Evolutionary conservation across 768 basidiomycete species (phyloP).

Genomic region (Ramaria rubella): DNA sequence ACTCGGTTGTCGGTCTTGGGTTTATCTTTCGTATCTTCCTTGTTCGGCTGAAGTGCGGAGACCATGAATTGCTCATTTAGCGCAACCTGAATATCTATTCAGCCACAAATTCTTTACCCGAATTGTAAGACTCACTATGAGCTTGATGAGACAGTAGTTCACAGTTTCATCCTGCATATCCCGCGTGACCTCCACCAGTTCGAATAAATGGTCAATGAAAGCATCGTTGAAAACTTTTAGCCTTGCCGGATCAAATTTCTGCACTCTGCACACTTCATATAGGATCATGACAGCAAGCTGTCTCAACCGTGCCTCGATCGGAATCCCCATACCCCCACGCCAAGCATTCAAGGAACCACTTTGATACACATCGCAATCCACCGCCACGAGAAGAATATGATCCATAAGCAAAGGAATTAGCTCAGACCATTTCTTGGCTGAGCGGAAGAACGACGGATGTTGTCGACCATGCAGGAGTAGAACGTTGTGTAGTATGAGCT

Average conservation of each 20-base stretch:
- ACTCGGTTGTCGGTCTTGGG: constrained; percentile 66
- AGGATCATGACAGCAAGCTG: constrained; percentile 65
- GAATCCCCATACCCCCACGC: constrained; percentile 34
- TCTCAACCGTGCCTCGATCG: constrained; percentile 80
- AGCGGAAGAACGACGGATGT: constrained; percentile 63
- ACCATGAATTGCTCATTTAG: constrained; percentile 99
- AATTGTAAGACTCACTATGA: constrained; percentile 57
- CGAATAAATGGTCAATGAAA: constrained; percentile 87
- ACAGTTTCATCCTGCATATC: constrained; percentile 85
- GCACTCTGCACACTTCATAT: constrained; percentile 91
- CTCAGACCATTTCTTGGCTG: constrained; percentile 76
- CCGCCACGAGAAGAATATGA: constrained; percentile 63
- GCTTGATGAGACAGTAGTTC: constrained; percentile 92
- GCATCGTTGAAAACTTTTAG: constrained; percentile 71
- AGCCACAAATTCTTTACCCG: not conserved
- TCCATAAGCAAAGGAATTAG: constrained; percentile 81
- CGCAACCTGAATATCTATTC: constrained; percentile 51
- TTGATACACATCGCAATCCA: constrained; percentile 70
- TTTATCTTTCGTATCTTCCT: constrained; percentile 19
- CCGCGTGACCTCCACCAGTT: constrained; percentile 88
- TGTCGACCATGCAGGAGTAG: constrained; percentile 72
- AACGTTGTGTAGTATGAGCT: constrained; percentile 72
- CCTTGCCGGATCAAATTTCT: constrained; percentile 71
- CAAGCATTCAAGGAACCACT: constrained; percentile 30
- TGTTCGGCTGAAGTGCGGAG: constrained; percentile 42